Evolutionary conservation across 164 flowering plant species (phyloP), one percentile per base, ranked within the genome.

Genomic region (Tinospora cordifolia): DNA sequence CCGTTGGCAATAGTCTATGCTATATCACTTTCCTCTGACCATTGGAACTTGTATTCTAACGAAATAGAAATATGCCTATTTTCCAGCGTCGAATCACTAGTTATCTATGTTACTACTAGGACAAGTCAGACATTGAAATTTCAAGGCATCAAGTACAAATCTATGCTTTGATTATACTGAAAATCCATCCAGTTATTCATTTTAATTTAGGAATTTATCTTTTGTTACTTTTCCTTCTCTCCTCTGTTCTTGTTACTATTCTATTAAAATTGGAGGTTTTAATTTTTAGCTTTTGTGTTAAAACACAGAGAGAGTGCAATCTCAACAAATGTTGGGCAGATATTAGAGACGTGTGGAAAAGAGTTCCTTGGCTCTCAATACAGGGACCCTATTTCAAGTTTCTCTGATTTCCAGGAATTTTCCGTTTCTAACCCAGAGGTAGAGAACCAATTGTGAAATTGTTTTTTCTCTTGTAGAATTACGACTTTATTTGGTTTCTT

Each of bases 401-500:
- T 90, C 83, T 78, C 85, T 30, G 83, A 83, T 73, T 87, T 94
- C 71, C 97, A 90, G 79, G 80, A 89, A 70, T 92, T 92, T 84
- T 92, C 99, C 8, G 91, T 88, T 57, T 82, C 85, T 46, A 85
- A 89, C 15, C 92, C 91, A 38, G 93, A 90, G 93, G 99, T 89
- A 76, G 63, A 38, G 24, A 63, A 46, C 15, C 41, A 10, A 59
- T 6, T 24, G 22, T n/a, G 27, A 22, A 15, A 39, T 13, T 8
- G 65, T 68, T 40, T 38, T 0, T 36, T 54, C 36, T 62, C 40
- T 11, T 44, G 38, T 67, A 15, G 36, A 24, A 19, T 40, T 63
- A 24, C 15, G 38, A 27, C 3, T 70, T 57, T 58, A 30, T 46
- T n/a, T 65, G n/a, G 15, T 38, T 21, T 14, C 47, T 46, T 25